Conservation (phyloP, 257 asterid genomes). For the Lithospermum erythrorhizon region DNA sequence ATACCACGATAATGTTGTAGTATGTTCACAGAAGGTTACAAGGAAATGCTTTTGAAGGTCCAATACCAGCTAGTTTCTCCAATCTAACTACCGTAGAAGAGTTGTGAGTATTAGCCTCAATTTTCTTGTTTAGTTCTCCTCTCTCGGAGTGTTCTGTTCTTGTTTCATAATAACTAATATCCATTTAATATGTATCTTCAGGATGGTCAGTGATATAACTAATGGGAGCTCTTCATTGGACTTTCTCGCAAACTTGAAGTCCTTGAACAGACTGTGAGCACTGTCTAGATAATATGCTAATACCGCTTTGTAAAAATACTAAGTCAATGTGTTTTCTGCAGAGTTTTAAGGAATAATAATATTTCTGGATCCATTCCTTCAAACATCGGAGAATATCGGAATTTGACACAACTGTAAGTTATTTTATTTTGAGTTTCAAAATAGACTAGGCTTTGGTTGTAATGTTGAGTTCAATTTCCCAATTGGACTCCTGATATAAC, state of each 20-base stretch:
- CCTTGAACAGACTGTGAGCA: conserved; percentile 53
- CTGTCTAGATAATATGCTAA: neutral
- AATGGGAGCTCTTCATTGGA: conserved; percentile 65
- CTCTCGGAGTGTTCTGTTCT: neutral
- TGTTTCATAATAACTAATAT: conserved; percentile 3
- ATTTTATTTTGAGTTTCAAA: neutral
- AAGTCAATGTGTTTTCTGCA: conserved; percentile 16
- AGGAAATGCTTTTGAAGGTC: conserved; percentile 71
- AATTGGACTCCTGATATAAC: neutral
- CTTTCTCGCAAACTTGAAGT: conserved; percentile 37
- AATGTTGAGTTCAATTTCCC: neutral
- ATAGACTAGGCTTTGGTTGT: neutral
- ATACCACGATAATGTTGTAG: conserved; percentile 6
- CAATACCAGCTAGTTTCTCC: conserved; percentile 61
- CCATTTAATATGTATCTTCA: conserved; percentile 23
- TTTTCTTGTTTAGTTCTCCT: neutral
- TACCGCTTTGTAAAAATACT: neutral
- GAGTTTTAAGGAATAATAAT: conserved; percentile 69
- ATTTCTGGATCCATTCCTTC: conserved; percentile 65
- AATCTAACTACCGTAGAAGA: conserved; percentile 47
- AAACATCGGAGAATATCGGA: conserved; percentile 37
- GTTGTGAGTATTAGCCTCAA: conserved; percentile 35
- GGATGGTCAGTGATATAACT: conserved; percentile 74
- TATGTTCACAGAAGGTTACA: conserved; percentile 49
- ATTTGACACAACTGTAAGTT: conserved; percentile 53